Percentiles rank a stretch among this genome's conserved stretches.
phyloP scores from a whole-genome alignment of 768 basidiomycete species.

The Psilocybe cubensis region DNA sequence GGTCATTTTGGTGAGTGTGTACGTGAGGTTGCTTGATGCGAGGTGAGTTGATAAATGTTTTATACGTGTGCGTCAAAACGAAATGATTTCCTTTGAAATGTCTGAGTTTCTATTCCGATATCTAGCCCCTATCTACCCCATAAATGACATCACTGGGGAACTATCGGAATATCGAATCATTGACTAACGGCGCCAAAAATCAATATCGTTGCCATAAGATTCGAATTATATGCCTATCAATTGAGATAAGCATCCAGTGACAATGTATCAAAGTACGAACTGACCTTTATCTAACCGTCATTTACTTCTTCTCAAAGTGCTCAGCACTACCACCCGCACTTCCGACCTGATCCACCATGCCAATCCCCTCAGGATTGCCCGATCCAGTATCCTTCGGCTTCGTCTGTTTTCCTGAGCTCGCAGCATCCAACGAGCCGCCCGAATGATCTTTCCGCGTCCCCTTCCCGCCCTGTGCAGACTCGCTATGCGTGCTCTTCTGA shows the following conservation, averaged over 20 bases:
- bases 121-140: not conserved
- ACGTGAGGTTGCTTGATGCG: not conserved
- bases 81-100: not conserved
- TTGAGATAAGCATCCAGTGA: not conserved
- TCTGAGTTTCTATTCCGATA: not conserved
- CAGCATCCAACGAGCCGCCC: conserved; percentile 21
- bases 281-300: not conserved
- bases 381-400: conserved; percentile 11
- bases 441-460: conserved; percentile 11
- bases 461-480: conserved; percentile 17
- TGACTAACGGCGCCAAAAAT: not conserved
- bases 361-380: conserved; percentile 27
- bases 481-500: conserved; percentile 18
- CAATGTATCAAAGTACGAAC: not conserved
- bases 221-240: not conserved
- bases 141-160: not conserved
- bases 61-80: not conserved
- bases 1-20: not conserved
- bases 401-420: conserved; percentile 11
- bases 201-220: not conserved
- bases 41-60: not conserved
- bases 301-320: conserved; percentile 17
- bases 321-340: conserved; percentile 21
- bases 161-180: not conserved
- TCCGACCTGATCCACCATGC: conserved; percentile 28